phyloP scores from a whole-genome alignment of 768 basidiomycete species.

The Tephrocybe sp. region DNA sequence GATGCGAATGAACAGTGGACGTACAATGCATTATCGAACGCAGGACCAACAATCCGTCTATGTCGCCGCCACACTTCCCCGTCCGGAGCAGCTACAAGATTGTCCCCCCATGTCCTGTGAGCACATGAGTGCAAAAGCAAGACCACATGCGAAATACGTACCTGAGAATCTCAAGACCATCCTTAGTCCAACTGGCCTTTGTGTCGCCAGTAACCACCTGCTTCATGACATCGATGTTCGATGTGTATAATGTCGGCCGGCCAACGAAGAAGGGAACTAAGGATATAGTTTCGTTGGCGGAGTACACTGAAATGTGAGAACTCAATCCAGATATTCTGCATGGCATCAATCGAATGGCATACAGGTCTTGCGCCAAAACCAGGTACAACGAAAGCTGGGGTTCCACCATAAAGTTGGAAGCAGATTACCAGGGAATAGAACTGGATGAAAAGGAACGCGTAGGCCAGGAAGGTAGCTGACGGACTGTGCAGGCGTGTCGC shows the following conservation, averaged over 20 bases:
- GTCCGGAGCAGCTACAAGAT: conserved; percentile 18
- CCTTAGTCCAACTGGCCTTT: conserved; percentile 37
- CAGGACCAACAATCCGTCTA: conserved; percentile 40
- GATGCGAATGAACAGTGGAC: neutral
- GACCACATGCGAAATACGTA: too few relatives aligned
- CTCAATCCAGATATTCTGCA: neutral
- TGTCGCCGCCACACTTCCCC: conserved; percentile 45
- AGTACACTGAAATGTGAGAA: neutral
- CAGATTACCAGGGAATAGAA: conserved; percentile 31
- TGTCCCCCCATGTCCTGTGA: conserved; percentile 8
- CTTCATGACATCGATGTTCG: conserved; percentile 17
- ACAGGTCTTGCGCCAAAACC: conserved; percentile 5
- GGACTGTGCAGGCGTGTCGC: conserved; percentile 24
- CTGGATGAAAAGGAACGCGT: conserved; percentile 37
- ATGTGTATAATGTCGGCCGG: neutral
- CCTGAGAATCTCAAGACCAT: neutral
- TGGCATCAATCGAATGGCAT: neutral
- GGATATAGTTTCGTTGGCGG: neutral
- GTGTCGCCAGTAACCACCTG: conserved; percentile 37
- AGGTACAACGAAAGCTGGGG: conserved; percentile 26
- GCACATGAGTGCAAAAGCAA: neutral
- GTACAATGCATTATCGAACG: conserved; percentile 41
- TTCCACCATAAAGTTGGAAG: conserved; percentile 42
- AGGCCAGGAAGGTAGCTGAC: conserved; percentile 34
- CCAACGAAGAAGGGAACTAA: neutral